Evolutionary conservation across 345 rosid species (phyloP).

Genomic region (Arabis alpina): DNA sequence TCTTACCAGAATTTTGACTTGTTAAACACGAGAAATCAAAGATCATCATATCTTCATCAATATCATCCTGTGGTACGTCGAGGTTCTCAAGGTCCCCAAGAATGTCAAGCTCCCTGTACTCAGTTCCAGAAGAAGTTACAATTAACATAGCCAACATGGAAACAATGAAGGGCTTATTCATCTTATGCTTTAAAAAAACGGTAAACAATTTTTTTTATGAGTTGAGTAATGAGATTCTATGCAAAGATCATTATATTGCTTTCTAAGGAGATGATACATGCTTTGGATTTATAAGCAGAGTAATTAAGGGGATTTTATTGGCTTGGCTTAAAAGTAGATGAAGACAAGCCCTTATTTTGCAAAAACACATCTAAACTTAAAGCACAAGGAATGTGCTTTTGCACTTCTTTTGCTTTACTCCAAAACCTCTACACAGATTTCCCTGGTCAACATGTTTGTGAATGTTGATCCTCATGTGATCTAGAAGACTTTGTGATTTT

Average conservation of each 20-base stretch:
- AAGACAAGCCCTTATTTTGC: constrained; percentile 57
- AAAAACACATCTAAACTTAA: constrained; percentile 64
- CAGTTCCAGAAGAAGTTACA: constrained; percentile 54
- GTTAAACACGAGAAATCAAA: constrained; percentile 54
- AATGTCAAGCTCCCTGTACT: constrained; percentile 49
- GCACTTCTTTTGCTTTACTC: constrained; percentile 85
- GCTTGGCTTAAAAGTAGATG: constrained; percentile 97
- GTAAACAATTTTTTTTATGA: neutral
- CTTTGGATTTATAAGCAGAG: constrained; percentile 59
- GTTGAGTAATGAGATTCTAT: constrained; percentile 40
- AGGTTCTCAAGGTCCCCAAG: constrained; percentile 60
- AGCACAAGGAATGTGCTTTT: constrained; percentile 71
- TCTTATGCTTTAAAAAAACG: constrained; percentile 41
- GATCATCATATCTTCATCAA: constrained; percentile 50
- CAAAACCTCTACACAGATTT: constrained; percentile 52
- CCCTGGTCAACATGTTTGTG: constrained; percentile 47
- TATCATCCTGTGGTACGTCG: constrained; percentile 58
- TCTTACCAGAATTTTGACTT: constrained; percentile 63
- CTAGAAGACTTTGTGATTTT: constrained; percentile 25
- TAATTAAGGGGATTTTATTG: constrained; percentile 56
- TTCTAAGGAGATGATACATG: constrained; percentile 30
- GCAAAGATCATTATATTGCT: neutral
- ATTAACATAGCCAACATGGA: constrained; percentile 58
- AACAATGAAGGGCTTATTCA: constrained; percentile 59
- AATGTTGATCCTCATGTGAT: constrained; percentile 32